Percentiles rank a stretch among this genome's conserved stretches.
These are phyloP conservation scores for Gastrolobium bilobum DNA, from an alignment of 306 rosid genomes.

Conservation along the genomic window DNA sequence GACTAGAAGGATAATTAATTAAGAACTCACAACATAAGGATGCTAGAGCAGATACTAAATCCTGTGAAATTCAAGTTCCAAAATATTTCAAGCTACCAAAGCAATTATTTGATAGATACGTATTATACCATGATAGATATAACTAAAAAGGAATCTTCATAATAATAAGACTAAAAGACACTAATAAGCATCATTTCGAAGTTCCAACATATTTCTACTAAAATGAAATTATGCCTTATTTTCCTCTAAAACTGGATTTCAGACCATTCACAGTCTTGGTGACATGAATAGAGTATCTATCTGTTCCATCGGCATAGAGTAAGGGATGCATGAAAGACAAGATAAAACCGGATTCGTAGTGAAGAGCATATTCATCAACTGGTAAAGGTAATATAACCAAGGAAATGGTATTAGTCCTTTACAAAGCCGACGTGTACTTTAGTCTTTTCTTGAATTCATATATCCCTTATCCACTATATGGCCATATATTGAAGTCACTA, in stretches of 20 bases:
- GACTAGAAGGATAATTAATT: constrained; percentile 34
- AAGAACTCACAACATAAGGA: constrained; percentile 14
- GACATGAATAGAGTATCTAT: background rate
- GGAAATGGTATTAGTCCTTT: constrained; percentile 12
- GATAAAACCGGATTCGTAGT: background rate
- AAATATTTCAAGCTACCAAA: constrained; percentile 20
- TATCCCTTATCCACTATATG: constrained; percentile 17
- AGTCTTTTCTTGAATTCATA: constrained; percentile 10
- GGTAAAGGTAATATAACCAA: background rate
- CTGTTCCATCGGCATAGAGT: background rate
- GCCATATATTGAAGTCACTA: too few species aligned
- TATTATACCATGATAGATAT: constrained; percentile 12
- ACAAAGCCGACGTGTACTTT: background rate
- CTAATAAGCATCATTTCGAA: background rate
- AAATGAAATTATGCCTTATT: constrained; percentile 26
- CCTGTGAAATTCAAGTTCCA: constrained; percentile 30
- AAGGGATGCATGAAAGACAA: constrained; percentile 1
- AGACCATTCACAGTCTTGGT: constrained; percentile 21
- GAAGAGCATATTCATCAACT: constrained; percentile 33
- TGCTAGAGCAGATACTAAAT: constrained; percentile 33
- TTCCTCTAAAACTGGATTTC: background rate
- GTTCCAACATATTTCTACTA: background rate
- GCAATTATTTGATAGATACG: too few species aligned
- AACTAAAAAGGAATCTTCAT: background rate
- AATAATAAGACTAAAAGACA: constrained; percentile 27